Base-by-base conservation (phyloP, 2,329 filamentous ascomycete species). In the Diaporthe ampelina region DNA sequence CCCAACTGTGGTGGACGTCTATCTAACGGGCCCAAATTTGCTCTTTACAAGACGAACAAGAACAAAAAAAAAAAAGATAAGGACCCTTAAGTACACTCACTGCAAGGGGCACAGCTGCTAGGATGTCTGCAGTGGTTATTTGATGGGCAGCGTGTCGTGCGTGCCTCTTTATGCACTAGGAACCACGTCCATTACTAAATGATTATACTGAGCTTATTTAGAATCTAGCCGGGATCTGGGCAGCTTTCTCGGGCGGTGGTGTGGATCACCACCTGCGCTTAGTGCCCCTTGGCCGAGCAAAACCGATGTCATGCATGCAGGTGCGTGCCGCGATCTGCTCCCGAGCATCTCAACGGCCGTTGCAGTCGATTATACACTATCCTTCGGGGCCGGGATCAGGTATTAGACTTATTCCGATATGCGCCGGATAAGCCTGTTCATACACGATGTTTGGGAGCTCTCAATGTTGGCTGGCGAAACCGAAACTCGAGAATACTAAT, bases 151-250 rank as follows among this genome's bases (percentile, higher is more conserved):
- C 40, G 68, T 70, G 11, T 37, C 52, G 52, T 72, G 52, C 19
- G 26, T 15, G 37, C 37, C 37, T 58, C 35, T 57, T 67, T 45
- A 40, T 35, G 61, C 57, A 56, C 37, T 21, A 48, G 32, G 50
- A 6, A 24, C 40, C 26, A 48, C 48, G 35, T 24, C 37, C 26
- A 73, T 73, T 73, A 73, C 61, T 43, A 69, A 73, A 69, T 69
- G 61, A 73, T 73, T 73, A 73, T 69, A 54, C 32, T 48, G 59
- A 69, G 52, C 61, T 69, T 73, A 73, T 73, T 58, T 69, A 73
- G 52, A 69, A 29, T 54, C 71, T 45, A 32, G 63, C 50, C 59
- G n/a, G 37, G 29, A 48, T 71, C 29, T 37, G 63, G 37, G 63
- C 63, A 37, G 63, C 45, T 37, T 4, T 3, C 43, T 3, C 9